These are phyloP conservation scores for Coemansia erecta DNA, from an alignment of 192 early-diverging fungal species.

Conservation along the genomic window DNA sequence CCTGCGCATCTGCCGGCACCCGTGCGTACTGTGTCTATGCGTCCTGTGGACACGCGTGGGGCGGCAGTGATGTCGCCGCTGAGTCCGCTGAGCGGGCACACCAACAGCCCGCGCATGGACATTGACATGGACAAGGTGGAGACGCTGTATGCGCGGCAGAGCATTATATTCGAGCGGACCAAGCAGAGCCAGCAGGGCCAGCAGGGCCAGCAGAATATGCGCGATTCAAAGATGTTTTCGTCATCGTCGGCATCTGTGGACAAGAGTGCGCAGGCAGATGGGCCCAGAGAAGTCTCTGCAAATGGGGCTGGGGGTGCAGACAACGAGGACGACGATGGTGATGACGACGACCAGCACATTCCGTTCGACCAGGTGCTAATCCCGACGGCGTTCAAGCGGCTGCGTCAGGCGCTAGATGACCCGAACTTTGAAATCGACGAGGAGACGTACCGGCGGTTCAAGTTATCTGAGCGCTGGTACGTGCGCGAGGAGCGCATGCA, in stretches of 20 bases:
- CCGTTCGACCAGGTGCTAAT: conserved; percentile 53
- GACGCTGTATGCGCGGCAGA: conserved; percentile 35
- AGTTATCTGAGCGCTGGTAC: conserved; percentile 53
- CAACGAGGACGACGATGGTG: conserved; percentile 9
- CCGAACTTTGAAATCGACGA: conserved; percentile 44
- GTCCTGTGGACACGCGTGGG: conserved; percentile 1
- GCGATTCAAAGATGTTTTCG: conserved; percentile 13
- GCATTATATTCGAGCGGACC: conserved; percentile 43
- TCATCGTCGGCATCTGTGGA: background rate
- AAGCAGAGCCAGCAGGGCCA: conserved; percentile 5
- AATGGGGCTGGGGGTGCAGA: conserved; percentile 12
- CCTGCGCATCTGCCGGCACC: background rate
- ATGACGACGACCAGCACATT: conserved; percentile 33
- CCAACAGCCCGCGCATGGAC: conserved; percentile 30
- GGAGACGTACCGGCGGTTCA: conserved; percentile 46
- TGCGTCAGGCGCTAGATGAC: conserved; percentile 38
- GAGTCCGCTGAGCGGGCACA: conserved; percentile 33
- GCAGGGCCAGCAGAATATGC: background rate
- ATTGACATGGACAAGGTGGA: conserved; percentile 52
- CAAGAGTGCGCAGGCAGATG: background rate
- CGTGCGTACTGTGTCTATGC: background rate
- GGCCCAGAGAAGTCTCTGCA: background rate
- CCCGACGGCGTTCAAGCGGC: conserved; percentile 51
- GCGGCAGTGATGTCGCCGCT: conserved; percentile 7
- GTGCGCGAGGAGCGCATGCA: conserved; percentile 43